These are phyloP conservation scores for Vairimorpha necatrix DNA, from an alignment of 371 early-diverging fungal species.

Conservation along the genomic window DNA sequence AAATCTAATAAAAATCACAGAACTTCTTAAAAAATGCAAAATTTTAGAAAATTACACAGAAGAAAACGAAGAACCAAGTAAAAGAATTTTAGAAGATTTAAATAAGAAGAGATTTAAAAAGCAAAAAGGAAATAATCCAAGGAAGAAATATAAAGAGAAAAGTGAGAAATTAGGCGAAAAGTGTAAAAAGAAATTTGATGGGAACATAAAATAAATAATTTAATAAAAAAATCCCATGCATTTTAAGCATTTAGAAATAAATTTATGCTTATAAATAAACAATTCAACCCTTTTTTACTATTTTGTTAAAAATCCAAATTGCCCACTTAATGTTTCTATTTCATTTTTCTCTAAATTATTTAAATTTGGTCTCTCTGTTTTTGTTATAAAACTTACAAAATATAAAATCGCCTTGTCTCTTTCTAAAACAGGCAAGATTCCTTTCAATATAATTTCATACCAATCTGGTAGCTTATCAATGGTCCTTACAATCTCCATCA, in stretches of 20 bases:
- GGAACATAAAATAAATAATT: not conserved
- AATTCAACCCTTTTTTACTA: too few species aligned
- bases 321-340: conserved; percentile 5
- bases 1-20: not conserved
- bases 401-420: not conserved
- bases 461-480: conserved; percentile 37
- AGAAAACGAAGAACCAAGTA: not conserved
- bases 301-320: conserved; percentile 46
- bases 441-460: conserved; percentile 17
- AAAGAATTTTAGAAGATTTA: not conserved
- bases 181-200: not conserved
- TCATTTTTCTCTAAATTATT: conserved; percentile 9
- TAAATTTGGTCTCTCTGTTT: conserved; percentile 7
- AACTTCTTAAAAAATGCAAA: not conserved
- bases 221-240: not conserved
- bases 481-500: conserved; percentile 39
- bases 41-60: not conserved
- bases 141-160: conserved; percentile 1
- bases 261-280: too few species aligned
- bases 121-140: not conserved
- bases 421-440: conserved; percentile 14
- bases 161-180: not conserved
- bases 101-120: not conserved
- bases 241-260: too few species aligned
- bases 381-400: conserved; percentile 6